Conservation (phyloP, 163 green algal genomes). For the Chlorella variabilis region DNA sequence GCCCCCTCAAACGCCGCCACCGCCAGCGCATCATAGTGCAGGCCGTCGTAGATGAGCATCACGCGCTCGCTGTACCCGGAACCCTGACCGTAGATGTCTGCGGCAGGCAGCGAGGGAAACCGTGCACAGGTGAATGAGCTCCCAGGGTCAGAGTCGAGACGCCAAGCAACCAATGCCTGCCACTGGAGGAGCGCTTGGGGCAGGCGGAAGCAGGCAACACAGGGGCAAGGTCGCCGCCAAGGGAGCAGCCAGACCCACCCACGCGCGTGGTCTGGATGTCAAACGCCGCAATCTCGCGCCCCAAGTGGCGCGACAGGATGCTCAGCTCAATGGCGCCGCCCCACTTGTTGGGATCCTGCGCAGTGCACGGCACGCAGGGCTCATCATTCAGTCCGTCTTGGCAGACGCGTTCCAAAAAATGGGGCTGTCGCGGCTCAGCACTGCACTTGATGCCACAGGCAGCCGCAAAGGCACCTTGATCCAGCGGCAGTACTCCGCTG, state of each 20-base stretch:
- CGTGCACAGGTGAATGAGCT: not conserved
- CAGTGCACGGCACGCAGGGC: no score
- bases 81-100: slow-evolving; percentile 85
- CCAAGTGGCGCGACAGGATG: slow-evolving; percentile 73
- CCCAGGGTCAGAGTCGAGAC: not conserved
- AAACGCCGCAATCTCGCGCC: slow-evolving; percentile 89
- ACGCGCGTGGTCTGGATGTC: slow-evolving; percentile 89
- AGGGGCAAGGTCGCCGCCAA: no score
- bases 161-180: no score
- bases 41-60: slow-evolving; percentile 90
- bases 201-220: no score
- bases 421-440: no score
- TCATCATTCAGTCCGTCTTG: no score
- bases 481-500: slow-evolving; percentile 80
- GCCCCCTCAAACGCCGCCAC: slow-evolving; percentile 77
- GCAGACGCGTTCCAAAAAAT: no score
- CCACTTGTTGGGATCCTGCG: slow-evolving; percentile 68
- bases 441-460: no score
- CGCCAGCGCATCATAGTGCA: slow-evolving; percentile 96
- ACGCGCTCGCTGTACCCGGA: slow-evolving; percentile 68
- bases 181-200: no score
- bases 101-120: not conserved
- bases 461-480: slow-evolving; percentile 47
- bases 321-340: slow-evolving; percentile 96
- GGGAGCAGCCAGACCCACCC: not conserved